Evolutionary conservation across 371 early-diverging fungal species (phyloP).

Genomic region (Mortierella sp.): DNA sequence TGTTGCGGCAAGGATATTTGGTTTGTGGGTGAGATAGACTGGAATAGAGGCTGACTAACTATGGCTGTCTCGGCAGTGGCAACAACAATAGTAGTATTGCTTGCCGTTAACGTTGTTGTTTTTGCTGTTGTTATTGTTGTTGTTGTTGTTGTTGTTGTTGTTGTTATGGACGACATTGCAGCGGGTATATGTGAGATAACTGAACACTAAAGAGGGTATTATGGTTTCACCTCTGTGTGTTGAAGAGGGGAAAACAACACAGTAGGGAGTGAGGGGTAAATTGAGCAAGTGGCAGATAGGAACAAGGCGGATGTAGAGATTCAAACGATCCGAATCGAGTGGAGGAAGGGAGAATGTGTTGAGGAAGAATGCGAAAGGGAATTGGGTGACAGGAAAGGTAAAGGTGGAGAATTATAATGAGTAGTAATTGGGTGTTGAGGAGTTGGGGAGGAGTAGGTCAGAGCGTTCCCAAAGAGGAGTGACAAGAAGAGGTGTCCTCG

Average conservation of each 20-base stretch:
- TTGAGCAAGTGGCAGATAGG: background rate
- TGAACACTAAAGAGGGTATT: background rate
- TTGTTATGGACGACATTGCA: background rate
- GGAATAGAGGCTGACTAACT: background rate
- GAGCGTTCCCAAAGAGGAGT: background rate
- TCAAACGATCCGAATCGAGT: background rate
- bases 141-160: background rate
- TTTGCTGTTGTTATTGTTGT: too few relatives aligned
- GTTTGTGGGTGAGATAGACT: background rate
- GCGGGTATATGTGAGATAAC: background rate
- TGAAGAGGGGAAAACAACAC: background rate
- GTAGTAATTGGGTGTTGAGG: background rate
- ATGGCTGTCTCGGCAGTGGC: background rate
- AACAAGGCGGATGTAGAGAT: background rate
- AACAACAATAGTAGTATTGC: background rate
- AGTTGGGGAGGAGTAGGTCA: background rate
- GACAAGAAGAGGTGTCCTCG: background rate
- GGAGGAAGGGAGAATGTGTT: background rate
- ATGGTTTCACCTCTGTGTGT: background rate
- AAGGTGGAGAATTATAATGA: slow-evolving; percentile 2
- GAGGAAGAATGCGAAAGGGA: slow-evolving; percentile 1
- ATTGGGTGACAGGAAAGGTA: slow-evolving; percentile 5
- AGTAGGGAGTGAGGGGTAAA: background rate
- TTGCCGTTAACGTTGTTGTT: background rate
- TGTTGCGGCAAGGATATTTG: background rate